Evolutionary conservation across 164 flowering plant genomes (phyloP), one percentile per base, ranked within the genome.

Genomic region (Kalanchoe fedtschenkoi): DNA sequence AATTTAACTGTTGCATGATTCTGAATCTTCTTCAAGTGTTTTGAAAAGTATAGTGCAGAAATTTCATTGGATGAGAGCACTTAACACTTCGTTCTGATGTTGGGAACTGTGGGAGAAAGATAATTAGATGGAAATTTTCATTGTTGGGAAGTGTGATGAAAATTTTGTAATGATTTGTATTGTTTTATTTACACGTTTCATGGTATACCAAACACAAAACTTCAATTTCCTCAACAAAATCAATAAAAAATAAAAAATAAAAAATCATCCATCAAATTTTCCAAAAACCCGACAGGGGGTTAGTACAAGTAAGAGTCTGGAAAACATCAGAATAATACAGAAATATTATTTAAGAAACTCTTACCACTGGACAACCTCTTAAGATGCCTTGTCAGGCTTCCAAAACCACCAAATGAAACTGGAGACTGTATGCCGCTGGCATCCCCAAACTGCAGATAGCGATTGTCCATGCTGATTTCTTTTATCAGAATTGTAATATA

Each of bases 351-450:
- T 24, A 10, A 0, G 8, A 35, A 68, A 56, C 2, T 53, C 13
- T 57, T 80, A 92, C 98, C 98, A 58, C 65, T 44, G 69, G 98
- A 78, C 66, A 92, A 70, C 73, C 98, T 83, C 57, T 77, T 79
- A 67, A 92, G 87, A 68, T 92, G 97, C 77, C 98, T 78, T 21
- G 97, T 92, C 83, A 92, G 83, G 83, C 98, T 89, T 62, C 91
- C 96, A 71, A 88, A 92, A 63, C 98, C 98, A 65, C 98, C 98
- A 78, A 92, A 92, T 42, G 96, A 92, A 68, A 89, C 96, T 30
- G 98, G 98, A 59, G 98, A 89, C 39, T 92, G 98, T 68, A 89
- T 85, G 65, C 98, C 98, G 62, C 98, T 92, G 70, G 98, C 96
- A 82, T 89, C 98, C 15, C 98, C 98, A 74, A 86, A 88, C 98